phyloP scores from a whole-genome alignment of 192 early-diverging fungal species.

The Diversispora eburnea region DNA sequence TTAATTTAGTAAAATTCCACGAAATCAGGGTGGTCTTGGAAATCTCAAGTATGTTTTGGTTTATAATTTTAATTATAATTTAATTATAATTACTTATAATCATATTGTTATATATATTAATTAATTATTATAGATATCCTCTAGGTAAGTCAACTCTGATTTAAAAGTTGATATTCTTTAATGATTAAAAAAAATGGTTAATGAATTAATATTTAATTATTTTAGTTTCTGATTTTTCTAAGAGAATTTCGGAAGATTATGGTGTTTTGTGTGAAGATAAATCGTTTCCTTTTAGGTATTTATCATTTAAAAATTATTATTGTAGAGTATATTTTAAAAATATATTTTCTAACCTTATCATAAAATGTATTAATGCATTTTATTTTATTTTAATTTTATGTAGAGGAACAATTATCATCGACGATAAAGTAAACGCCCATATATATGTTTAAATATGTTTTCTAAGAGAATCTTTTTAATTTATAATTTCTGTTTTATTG shows the following conservation, averaged over 20 bases:
- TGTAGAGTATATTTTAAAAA: background rate
- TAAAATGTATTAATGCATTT: no score
- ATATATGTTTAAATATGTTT: background rate
- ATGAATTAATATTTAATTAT: no score
- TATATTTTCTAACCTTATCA: background rate
- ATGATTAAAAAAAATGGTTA: no score
- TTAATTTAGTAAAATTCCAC: constrained; percentile 53
- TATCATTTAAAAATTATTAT: background rate
- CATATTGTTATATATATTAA: background rate
- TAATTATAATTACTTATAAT: background rate
- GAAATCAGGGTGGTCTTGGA: constrained; percentile 83
- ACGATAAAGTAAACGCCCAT: constrained; percentile 52
- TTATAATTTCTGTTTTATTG: constrained; percentile 27
- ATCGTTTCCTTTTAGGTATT: background rate
- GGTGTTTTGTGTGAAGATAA: constrained; percentile 68
- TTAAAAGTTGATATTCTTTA: background rate
- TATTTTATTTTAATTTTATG: background rate
- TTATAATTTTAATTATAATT: constrained; percentile 1
- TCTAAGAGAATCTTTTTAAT: background rate
- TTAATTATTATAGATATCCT: constrained; percentile 12
- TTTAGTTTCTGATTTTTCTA: constrained; percentile 46
- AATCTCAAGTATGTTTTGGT: constrained; percentile 50
- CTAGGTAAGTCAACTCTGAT: constrained; percentile 6
- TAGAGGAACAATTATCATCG: constrained; percentile 80
- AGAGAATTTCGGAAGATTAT: constrained; percentile 76